Evolutionary conservation across 73 alveolate species (phyloP).

Genomic region (Paramecium pentaurelia): DNA sequence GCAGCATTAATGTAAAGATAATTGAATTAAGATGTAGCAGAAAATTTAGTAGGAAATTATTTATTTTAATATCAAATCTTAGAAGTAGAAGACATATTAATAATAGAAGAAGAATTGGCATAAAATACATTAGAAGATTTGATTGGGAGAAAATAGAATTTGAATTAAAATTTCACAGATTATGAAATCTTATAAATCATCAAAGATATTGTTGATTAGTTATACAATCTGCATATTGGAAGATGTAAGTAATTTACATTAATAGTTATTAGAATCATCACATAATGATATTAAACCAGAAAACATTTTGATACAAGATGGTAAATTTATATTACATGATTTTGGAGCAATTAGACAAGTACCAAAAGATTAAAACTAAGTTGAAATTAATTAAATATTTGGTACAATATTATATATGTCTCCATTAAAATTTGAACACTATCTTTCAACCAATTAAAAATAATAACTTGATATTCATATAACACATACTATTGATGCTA

Average conservation of each 20-base stretch:
- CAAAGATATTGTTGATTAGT: not conserved
- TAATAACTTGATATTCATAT: not conserved
- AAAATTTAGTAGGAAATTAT: not conserved
- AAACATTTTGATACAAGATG: slow-evolving; percentile 4
- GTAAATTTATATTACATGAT: slow-evolving; percentile 21
- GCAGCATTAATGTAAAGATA: slow-evolving; percentile 1
- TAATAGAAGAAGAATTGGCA: slow-evolving; percentile 17
- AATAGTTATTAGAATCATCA: not conserved
- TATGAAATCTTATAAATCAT: not conserved
- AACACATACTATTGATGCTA: not conserved
- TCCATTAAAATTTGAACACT: slow-evolving; percentile 1
- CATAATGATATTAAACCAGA: slow-evolving; percentile 48
- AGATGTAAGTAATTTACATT: not conserved
- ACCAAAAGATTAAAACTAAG: not conserved
- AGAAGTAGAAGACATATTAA: slow-evolving; percentile 24
- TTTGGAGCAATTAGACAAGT: slow-evolving; percentile 9
- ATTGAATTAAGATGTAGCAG: not conserved
- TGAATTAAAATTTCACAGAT: not conserved
- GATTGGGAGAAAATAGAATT: not conserved
- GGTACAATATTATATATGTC: slow-evolving; percentile 36
- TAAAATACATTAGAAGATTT: slow-evolving; percentile 26
- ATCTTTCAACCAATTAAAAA: not conserved
- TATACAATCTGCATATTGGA: not conserved
- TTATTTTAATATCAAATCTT: not conserved
- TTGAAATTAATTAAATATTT: not conserved